Conservation (phyloP, 768 basidiomycete species). For the Omphalotus guepiniiformis region DNA sequence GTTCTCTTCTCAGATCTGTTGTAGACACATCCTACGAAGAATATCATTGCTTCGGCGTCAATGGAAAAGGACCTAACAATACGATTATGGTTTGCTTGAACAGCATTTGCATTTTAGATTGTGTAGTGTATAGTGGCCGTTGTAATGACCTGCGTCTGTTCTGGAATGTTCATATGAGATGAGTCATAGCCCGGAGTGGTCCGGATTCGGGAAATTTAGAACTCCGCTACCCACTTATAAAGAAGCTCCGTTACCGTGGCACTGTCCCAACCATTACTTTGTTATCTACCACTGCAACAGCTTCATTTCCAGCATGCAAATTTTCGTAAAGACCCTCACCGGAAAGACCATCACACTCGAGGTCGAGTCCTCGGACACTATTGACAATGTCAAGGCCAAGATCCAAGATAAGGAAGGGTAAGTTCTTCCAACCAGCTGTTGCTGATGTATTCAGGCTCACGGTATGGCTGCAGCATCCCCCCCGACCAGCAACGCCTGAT, state of each 20-base stretch:
- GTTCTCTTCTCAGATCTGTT: background rate
- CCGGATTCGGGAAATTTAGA: no score
- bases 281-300: slow-evolving; percentile 1
- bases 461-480: slow-evolving; percentile 28
- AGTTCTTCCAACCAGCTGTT: slow-evolving; percentile 17
- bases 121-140: no score
- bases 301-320: slow-evolving; percentile 32
- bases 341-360: slow-evolving; percentile 78
- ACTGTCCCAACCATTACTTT: background rate
- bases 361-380: slow-evolving; percentile 68
- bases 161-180: no score
- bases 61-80: slow-evolving; percentile 88
- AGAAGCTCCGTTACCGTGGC: background rate
- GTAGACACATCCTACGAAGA: slow-evolving; percentile 72
- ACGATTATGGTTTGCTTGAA: slow-evolving; percentile 76
- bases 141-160: no score
- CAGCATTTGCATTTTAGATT: no score
- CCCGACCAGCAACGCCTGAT: slow-evolving; percentile 78
- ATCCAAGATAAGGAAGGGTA: slow-evolving; percentile 88
- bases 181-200: no score
- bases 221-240: background rate
- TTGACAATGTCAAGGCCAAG: slow-evolving; percentile 74
- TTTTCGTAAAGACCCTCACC: slow-evolving; percentile 53
- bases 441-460: background rate
- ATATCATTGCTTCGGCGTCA: slow-evolving; percentile 82